Conservation (phyloP, 768 basidiomycete species). For the Rhodotorula kratochvilovae region DNA sequence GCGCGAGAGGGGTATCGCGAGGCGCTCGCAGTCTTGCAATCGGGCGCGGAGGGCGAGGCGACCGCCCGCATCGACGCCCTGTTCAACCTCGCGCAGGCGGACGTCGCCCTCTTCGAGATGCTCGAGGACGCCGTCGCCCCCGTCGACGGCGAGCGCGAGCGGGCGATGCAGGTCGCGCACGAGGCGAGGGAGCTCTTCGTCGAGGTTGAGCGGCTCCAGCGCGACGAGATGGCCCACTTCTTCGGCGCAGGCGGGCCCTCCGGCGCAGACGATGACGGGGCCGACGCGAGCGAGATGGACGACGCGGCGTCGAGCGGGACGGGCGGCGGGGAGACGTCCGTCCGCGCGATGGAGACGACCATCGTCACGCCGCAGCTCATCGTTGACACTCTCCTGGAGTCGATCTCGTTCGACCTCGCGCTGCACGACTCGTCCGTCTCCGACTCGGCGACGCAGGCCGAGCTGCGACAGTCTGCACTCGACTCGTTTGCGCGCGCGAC, state of each 20-base stretch:
- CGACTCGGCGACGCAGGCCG: neutral
- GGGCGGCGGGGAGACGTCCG: neutral
- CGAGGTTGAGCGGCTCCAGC: constrained; percentile 32
- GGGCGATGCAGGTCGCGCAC: neutral
- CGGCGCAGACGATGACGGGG: neutral
- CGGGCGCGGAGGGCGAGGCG: neutral
- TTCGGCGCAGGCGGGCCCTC: neutral
- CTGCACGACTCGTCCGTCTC: constrained; percentile 7
- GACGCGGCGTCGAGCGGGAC: neutral
- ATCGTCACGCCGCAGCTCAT: constrained; percentile 34
- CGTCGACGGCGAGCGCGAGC: neutral
- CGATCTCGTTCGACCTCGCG: constrained; percentile 22
- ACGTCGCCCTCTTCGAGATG: constrained; percentile 18
- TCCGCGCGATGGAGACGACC: constrained; percentile 11
- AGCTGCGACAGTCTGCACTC: neutral
- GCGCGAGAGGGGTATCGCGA: constrained; percentile 17
- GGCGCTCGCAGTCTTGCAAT: constrained; percentile 3
- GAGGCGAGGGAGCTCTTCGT: constrained; percentile 30
- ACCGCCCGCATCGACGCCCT: constrained; percentile 25
- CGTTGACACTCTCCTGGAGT: constrained; percentile 36
- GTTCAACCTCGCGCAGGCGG: constrained; percentile 35
- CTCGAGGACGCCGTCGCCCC: constrained; percentile 7
- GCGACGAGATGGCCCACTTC: constrained; percentile 25
- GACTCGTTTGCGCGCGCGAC: constrained; percentile 19
- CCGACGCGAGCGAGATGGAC: neutral